Base-by-base conservation (phyloP, 2,329 filamentous ascomycete genomes). In the Monilinia laxa region DNA sequence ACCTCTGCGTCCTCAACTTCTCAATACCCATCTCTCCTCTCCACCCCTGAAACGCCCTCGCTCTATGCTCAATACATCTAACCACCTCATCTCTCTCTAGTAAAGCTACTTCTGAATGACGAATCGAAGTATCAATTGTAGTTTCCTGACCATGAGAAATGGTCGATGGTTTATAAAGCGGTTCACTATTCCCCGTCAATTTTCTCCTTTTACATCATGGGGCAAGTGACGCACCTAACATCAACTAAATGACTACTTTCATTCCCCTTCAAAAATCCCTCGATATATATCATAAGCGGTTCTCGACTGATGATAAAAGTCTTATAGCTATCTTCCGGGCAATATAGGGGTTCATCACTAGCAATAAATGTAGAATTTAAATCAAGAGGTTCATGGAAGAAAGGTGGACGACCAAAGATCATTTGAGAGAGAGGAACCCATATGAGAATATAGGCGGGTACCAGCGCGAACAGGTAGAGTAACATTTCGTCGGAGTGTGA, bases 31-130 rank as follows among this genome's bases (percentile, higher is more conserved):
- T 80, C 62, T 85, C 78, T 1, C 80, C 78, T 1, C 81, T 81
- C 85, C 85, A 87, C 71, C 86, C 86, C 74, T 88, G 86, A 73
- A 88, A 85, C 11, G 78, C 75, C 9, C 84, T 80, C 12, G 85
- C 85, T 63, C 86, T 83, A 42, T 81, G 77, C 73, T 87, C 85
- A 68, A 88, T 81, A 72, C 85, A 88, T 68, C 84, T 81, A 10
- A 87, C 83, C 0, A 78, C 78, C 25, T 76, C 70, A 71, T 82
- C 79, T 67, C 82, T 79, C 25, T 79, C 76, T 45, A 84, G 77
- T 3, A 82, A 76, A 11, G 80, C 79, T 53, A 79, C 78, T 68
- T 86, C 83, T 0, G 84, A 87, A 65, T 82, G 79, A 3, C 85
- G 83, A 49, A 85, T 77, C 2, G 75, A 73, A 2, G 79, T 76